Evolutionary conservation across 495 filamentous ascomycete species (phyloP).

Genomic region (Tuber calosporum): DNA sequence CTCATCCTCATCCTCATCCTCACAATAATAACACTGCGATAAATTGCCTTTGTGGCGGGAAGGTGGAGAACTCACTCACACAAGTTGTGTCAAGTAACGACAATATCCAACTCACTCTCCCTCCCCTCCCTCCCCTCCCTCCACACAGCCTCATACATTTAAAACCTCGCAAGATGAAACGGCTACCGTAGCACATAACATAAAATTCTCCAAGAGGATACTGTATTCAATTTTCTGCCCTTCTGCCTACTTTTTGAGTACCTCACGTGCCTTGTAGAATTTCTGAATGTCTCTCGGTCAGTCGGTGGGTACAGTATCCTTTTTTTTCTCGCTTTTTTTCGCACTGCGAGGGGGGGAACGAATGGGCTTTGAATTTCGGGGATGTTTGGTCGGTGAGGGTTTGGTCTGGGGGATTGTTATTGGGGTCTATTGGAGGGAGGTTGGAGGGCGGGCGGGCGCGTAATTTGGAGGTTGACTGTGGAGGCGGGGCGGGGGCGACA

Average conservation of each 20-base stretch:
- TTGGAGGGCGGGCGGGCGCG: neutral
- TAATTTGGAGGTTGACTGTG: neutral
- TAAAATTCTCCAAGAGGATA: too few species aligned
- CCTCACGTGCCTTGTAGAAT: neutral
- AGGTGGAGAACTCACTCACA: too few species aligned
- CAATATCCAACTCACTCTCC: too few species aligned
- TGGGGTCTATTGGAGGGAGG: neutral
- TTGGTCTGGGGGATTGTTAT: neutral
- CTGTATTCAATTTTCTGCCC: neutral
- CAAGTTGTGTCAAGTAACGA: too few species aligned
- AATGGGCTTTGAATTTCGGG: neutral
- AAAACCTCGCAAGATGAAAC: neutral
- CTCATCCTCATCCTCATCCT: too few species aligned
- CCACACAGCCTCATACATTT: neutral
- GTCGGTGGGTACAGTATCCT: neutral
- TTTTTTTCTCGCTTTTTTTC: neutral
- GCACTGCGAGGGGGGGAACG: neutral
- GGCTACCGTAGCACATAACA: too few species aligned
- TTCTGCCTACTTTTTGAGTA: neutral
- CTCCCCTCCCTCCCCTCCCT: too few species aligned
- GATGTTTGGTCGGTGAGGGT: neutral
- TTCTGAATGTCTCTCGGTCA: slow-evolving; percentile 1
- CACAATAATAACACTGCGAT: too few species aligned
- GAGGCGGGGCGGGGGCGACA: neutral
- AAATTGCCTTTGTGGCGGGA: too few species aligned